phyloP scores from a whole-genome alignment of 257 asterid genomes.

The Lantana camara region DNA sequence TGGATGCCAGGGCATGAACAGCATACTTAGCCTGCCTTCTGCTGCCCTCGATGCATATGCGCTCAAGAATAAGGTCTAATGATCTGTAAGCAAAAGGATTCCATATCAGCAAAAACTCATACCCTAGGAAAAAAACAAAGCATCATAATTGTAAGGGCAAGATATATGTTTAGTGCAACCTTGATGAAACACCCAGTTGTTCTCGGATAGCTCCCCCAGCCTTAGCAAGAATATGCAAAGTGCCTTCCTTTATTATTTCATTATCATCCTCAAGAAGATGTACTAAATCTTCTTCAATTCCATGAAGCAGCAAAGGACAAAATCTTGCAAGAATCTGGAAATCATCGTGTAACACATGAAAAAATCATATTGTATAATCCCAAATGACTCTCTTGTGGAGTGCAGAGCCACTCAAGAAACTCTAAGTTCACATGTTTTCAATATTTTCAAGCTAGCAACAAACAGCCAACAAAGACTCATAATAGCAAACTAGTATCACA shows the following conservation, averaged over 20 bases:
- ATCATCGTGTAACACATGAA: conserved; percentile 29
- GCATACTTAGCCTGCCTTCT: conserved; percentile 99
- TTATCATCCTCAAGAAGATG: conserved; percentile 95
- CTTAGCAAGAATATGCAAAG: conserved; percentile 93
- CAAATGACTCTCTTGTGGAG: neutral
- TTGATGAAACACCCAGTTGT: conserved; percentile 88
- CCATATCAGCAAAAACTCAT: conserved; percentile 28
- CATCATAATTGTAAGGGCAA: conserved; percentile 13
- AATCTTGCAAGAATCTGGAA: conserved; percentile 94
- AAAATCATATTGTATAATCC: conserved; percentile 12
- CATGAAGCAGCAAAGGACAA: conserved; percentile 81
- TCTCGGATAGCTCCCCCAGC: conserved; percentile 98
- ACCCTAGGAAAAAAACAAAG: neutral
- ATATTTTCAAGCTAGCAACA: conserved; percentile 13
- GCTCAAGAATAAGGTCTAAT: conserved; percentile 93
- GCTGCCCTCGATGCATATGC: conserved; percentile 97
- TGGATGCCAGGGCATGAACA: conserved; percentile 95
- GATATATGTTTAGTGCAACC: conserved; percentile 43
- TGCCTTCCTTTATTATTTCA: conserved; percentile 95
- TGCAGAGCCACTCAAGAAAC: conserved; percentile 21
- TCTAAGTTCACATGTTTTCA: conserved; percentile 22
- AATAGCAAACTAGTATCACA: conserved; percentile 7
- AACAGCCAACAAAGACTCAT: neutral
- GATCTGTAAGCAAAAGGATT: conserved; percentile 57
- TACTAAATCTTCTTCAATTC: conserved; percentile 85